Conservation (phyloP, 192 early-diverging fungal genomes). For the Paraglomus occultum region DNA sequence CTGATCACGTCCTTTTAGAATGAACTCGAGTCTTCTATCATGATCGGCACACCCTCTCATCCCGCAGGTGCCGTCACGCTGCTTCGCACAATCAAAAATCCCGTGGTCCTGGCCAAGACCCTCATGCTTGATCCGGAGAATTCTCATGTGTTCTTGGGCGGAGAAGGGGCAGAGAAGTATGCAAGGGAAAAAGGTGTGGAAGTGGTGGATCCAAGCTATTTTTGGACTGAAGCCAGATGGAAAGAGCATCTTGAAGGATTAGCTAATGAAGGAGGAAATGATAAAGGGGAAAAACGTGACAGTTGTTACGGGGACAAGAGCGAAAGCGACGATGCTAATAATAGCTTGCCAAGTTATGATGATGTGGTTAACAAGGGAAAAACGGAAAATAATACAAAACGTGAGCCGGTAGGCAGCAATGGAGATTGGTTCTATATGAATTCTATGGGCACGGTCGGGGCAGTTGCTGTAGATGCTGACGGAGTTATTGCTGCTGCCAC, state of each 20-base stretch:
- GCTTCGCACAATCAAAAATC: conserved; percentile 41
- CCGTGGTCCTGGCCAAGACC: conserved; percentile 40
- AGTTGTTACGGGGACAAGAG: background rate
- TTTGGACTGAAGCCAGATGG: conserved; percentile 43
- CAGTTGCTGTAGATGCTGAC: conserved; percentile 42
- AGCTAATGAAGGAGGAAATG: background rate
- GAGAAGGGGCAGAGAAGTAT: conserved; percentile 38
- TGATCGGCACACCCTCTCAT: conserved; percentile 35
- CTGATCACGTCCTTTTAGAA: conserved; percentile 16
- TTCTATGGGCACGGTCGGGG: conserved; percentile 47
- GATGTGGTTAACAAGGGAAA: too few relatives aligned
- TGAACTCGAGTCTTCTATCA: conserved; percentile 44
- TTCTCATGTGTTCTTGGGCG: conserved; percentile 45
- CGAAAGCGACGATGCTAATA: background rate
- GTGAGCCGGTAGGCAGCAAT: too few relatives aligned
- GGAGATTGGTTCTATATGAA: background rate
- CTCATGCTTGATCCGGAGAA: conserved; percentile 32
- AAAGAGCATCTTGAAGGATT: conserved; percentile 41
- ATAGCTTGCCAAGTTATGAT: too few relatives aligned
- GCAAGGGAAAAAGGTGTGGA: conserved; percentile 37
- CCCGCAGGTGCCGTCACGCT: conserved; percentile 43
- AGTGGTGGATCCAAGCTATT: conserved; percentile 45
- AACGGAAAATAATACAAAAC: too few relatives aligned
- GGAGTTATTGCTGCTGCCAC: conserved; percentile 49
- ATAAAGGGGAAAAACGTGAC: conserved; percentile 8